A percentile compares a stretch with the other conserved stretches of the same genome.
These are phyloP conservation scores for Fusarium fracticaudum DNA, from an alignment of 2,329 filamentous ascomycete species.

Conservation along the genomic window DNA sequence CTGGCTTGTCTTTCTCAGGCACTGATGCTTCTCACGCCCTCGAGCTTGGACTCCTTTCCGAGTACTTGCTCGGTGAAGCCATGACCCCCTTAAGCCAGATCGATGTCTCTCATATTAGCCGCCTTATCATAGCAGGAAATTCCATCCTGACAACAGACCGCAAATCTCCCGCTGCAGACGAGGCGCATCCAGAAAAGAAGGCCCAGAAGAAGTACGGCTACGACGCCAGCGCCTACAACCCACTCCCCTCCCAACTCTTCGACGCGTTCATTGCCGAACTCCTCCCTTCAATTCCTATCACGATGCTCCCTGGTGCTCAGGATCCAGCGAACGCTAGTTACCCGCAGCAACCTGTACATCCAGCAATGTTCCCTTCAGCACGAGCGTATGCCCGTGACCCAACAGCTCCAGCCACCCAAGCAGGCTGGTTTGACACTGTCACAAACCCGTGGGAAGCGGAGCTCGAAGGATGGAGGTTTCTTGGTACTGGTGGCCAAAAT, in stretches of 20 bases:
- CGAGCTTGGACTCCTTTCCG: conserved; percentile 79
- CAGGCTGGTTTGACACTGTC: conserved; percentile 84
- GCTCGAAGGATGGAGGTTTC: conserved; percentile 86
- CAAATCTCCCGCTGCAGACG: conserved; percentile 43
- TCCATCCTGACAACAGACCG: conserved; percentile 75
- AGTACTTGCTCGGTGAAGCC: conserved; percentile 88
- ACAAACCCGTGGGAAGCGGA: conserved; percentile 96
- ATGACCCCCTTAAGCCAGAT: conserved; percentile 68
- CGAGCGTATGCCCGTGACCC: conserved; percentile 71
- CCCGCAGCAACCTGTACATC: conserved; percentile 92
- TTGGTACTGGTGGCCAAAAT: conserved; percentile 91
- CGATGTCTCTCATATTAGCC: conserved; percentile 74
- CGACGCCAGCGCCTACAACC: conserved; percentile 87
- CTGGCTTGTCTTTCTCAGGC: conserved; percentile 85
- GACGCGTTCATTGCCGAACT: conserved; percentile 85
- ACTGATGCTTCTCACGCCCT: conserved; percentile 76
- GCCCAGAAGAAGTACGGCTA: conserved; percentile 88
- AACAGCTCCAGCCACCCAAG: conserved; percentile 50
- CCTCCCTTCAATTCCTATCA: conserved; percentile 87
- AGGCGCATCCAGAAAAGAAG: conserved; percentile 58
- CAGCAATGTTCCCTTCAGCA: conserved; percentile 86
- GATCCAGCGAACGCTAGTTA: conserved; percentile 92
- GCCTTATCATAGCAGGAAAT: conserved; percentile 92
- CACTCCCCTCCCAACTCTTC: conserved; percentile 82
- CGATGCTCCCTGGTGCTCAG: conserved; percentile 81